Base-by-base conservation (phyloP, 2,329 filamentous ascomycete species). In the Ophiostoma quercus region DNA sequence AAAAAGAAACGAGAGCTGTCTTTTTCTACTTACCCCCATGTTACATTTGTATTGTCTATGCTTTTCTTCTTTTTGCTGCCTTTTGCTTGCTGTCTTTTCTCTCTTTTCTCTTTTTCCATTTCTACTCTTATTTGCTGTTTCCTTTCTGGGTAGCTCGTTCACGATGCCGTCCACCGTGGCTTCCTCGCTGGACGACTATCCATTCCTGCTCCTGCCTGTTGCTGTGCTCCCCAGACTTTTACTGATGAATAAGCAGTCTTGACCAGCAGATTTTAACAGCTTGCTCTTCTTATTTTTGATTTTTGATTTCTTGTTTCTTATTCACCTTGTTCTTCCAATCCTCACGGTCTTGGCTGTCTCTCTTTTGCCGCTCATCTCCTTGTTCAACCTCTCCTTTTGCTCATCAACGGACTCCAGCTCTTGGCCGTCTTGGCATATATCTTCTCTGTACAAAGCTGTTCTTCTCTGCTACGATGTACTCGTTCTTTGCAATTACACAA, bases 331-430 rank as follows among this genome's bases (percentile, higher is more conserved):
- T 25, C 8, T 25, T 57, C 25, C 25, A 29, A 29, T 29, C 25
- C 12, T 54, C 6, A 4, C n/a, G 7, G 1, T 22, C 22, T 57
- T 25, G n/a, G n/a, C 51, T 57, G n/a, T 57, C 22, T 57, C 51
- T 57, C 22, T 25, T 25, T 11, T 29, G 51, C 22, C n/a, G 11
- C 51, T 57, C 51, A 57, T 57, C 51, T 57, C 51, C 51, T 57
- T 57, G 51, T 25, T 25, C 22, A 57, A 57, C 16, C 22, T 25
- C 7, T 57, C n/a, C 51, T 57, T n/a, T 3, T 11, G 47, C 47
- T 54, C 47, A 54, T 54, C 47, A 54, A 54, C 51, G 51, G 51
- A 57, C 51, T 22, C n/a, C 51, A 57, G 51, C 47, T 51, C 47
- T 51, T 51, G 47, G 47, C 47, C n/a, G 47, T 57, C 51, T 57